A percentile compares a stretch with the other conserved stretches of the same genome.
Conservation (phyloP, 228 moss, liverwort and hornwort species). For the Sphagnum fallax region DNA sequence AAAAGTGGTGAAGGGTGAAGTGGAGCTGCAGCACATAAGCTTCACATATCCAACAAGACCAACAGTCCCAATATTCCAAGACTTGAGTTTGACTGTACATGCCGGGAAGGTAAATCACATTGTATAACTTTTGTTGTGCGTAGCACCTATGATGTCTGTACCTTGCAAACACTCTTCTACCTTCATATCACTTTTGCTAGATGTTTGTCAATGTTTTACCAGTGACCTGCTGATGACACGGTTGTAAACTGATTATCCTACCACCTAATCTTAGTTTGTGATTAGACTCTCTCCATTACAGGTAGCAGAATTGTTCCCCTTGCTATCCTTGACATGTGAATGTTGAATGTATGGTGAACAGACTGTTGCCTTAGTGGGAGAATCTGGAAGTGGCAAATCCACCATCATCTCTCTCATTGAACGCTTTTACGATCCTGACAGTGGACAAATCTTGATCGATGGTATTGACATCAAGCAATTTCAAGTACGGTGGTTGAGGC, state of each 20-base stretch:
- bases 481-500: slow-evolving; percentile 74
- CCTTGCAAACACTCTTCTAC: too few species aligned
- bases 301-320: too few species aligned
- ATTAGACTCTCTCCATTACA: too few species aligned
- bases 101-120: slow-evolving; percentile 60
- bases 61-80: slow-evolving; percentile 52
- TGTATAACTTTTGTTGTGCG: background rate
- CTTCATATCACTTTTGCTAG: too few species aligned
- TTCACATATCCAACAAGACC: slow-evolving; percentile 80
- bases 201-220: too few species aligned
- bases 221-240: too few species aligned
- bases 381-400: slow-evolving; percentile 86
- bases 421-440: slow-evolving; percentile 72
- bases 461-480: slow-evolving; percentile 65
- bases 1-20: slow-evolving; percentile 42
- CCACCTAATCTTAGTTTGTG: too few species aligned
- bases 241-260: too few species aligned
- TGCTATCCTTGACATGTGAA: too few species aligned
- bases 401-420: slow-evolving; percentile 81
- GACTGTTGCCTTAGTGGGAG: slow-evolving; percentile 88
- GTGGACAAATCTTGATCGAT: slow-evolving; percentile 57
- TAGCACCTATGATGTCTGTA: too few species aligned
- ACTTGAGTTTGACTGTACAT: slow-evolving; percentile 50
- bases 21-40: slow-evolving; percentile 59
- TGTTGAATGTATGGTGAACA: slow-evolving; percentile 10